Evolutionary conservation across 2,329 filamentous ascomycete genomes (phyloP).

Genomic region (Zarea fungicola): DNA sequence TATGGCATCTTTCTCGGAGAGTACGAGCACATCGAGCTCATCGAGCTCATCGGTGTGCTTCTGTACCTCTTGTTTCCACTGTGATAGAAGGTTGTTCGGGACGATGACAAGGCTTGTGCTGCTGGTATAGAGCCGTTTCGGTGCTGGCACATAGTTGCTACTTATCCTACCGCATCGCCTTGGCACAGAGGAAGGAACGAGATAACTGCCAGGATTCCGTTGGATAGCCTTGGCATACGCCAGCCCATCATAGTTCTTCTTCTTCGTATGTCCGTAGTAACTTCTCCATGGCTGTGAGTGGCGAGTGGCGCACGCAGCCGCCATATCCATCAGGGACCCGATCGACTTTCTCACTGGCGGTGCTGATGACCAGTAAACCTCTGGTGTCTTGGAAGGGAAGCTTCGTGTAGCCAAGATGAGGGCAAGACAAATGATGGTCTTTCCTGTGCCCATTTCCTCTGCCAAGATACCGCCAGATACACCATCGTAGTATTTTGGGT

Average conservation of each 20-base stretch:
- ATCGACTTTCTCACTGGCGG: constrained; percentile 39
- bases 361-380: constrained; percentile 45
- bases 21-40: constrained; percentile 58
- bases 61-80: constrained; percentile 76
- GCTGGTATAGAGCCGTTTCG: constrained; percentile 56
- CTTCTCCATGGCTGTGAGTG: constrained; percentile 65
- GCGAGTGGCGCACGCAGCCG: constrained; percentile 62
- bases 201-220: constrained; percentile 55
- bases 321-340: constrained; percentile 69
- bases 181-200: constrained; percentile 41
- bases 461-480: constrained; percentile 72
- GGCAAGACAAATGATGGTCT: constrained; percentile 80
- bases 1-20: constrained; percentile 50
- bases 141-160: constrained; percentile 20
- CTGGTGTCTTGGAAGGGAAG: constrained; percentile 61
- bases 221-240: constrained; percentile 52
- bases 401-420: constrained; percentile 70
- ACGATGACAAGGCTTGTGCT: constrained; percentile 72
- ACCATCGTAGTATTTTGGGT: constrained; percentile 69
- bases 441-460: constrained; percentile 78
- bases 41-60: constrained; percentile 68
- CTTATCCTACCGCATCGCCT: constrained; percentile 17
- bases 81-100: constrained; percentile 74
- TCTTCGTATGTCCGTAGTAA: constrained; percentile 50
- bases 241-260: constrained; percentile 44